Evolutionary conservation across 2,329 filamentous ascomycete genomes (phyloP), one percentile per base, ranked within the genome.

Genomic region (Massarina eburnea): DNA sequence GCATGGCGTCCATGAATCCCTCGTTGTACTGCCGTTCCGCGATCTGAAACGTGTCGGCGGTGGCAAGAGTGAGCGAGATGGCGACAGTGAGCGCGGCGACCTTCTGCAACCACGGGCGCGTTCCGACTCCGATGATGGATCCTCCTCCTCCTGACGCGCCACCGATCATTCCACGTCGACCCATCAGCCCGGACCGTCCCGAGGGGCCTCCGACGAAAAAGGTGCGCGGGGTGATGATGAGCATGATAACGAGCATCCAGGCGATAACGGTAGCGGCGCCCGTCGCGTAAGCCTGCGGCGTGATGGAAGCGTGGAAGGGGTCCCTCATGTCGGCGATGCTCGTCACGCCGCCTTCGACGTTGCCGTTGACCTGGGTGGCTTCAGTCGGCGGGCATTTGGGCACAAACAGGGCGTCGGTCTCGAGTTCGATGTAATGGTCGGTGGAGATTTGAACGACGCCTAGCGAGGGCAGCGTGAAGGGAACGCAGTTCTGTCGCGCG

Each of bases 151-250:
- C 81, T 51, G 76, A 75, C 3, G 89, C 89, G 41, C 89, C 86
- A 64, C 87, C 88, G 39, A 91, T 95, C 71, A 96, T 91, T 47
- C 91, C 89, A 63, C 88, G 83, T 20, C 88, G 80, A 34, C 89
- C 88, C 39, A 95, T 76, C 47, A 94, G 86, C 35, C 92, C 89
- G 38, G 88, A 83, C 21, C 77, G 75, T 27, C 79, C 76, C 8
- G 78, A 77, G 4, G 78, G 73, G 18, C 90, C 89, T 43, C 90
- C 90, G 47, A 95, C 84, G 52, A 95, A 85, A 68, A 94, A 96
- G 3, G 94, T 96, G 41, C 92, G 84, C n/a, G 92, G 92, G 0
- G 91, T 95, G 59, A 96, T 91, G 64, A 96, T 83, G 29, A 97
- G 83, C 81, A 96, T 95, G 52, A 96, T 89, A 57, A 96, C 86